Percentiles rank a stretch among this genome's conserved stretches.
These are phyloP conservation scores for Prunus armeniaca DNA, from an alignment of 306 rosid species.

Conservation along the genomic window DNA sequence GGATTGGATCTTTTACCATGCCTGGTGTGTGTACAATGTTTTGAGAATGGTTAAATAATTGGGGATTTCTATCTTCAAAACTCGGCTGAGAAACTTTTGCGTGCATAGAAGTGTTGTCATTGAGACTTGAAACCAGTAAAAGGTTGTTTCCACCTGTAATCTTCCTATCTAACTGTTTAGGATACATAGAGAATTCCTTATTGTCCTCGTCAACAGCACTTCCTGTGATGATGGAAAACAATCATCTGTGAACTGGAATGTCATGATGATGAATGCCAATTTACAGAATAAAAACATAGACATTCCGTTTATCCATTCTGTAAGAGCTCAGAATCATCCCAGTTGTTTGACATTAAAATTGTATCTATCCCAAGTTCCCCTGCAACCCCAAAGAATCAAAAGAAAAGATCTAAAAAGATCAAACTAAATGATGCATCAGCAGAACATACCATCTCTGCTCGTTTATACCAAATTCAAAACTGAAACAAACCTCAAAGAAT, in stretches of 20 bases:
- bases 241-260: background rate
- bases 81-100: slow-evolving; percentile 42
- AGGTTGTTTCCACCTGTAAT: slow-evolving; percentile 43
- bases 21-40: slow-evolving; percentile 38
- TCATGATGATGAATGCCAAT: background rate
- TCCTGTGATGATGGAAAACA: slow-evolving; percentile 28
- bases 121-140: slow-evolving; percentile 40
- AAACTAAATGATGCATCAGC: background rate
- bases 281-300: background rate
- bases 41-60: slow-evolving; percentile 42
- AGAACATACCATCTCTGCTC: background rate
- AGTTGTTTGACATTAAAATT: background rate
- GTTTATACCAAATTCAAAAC: no score
- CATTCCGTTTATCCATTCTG: background rate
- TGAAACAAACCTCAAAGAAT: no score
- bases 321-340: background rate
- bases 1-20: slow-evolving; percentile 48
- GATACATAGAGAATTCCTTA: slow-evolving; percentile 41
- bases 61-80: slow-evolving; percentile 46
- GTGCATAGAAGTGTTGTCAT: slow-evolving; percentile 39
- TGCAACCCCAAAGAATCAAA: background rate
- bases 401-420: background rate
- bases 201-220: slow-evolving; percentile 40
- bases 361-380: background rate
- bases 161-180: slow-evolving; percentile 54